phyloP scores from a whole-genome alignment of 805 yeast species.

The Kodamaea fukazawae region DNA sequence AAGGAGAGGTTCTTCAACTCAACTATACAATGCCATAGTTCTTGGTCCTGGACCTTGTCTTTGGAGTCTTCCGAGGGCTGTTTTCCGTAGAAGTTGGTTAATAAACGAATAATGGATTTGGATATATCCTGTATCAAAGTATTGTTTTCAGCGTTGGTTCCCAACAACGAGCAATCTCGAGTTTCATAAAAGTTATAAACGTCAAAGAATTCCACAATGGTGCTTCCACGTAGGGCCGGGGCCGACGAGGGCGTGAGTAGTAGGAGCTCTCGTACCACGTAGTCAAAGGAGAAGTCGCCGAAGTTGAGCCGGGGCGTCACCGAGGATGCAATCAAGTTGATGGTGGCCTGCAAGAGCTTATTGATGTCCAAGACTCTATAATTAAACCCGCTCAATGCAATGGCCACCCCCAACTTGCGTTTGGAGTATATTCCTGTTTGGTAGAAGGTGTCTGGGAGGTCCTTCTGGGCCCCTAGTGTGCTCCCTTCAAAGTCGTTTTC shows the following conservation, averaged over 20 bases:
- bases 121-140: constrained; percentile 11
- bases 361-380: constrained; percentile 13
- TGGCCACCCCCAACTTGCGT: constrained; percentile 10
- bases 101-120: constrained; percentile 7
- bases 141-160: constrained; percentile 5
- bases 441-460: constrained; percentile 13
- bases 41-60: constrained; percentile 6
- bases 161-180: constrained; percentile 7
- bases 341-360: constrained; percentile 12
- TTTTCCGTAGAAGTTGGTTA: constrained; percentile 8
- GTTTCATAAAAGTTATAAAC: constrained; percentile 11
- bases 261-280: constrained; percentile 4
- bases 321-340: constrained; percentile 8
- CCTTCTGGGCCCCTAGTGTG: background rate
- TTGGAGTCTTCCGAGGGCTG: background rate
- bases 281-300: constrained; percentile 7
- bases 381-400: constrained; percentile 11
- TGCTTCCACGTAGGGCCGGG: background rate
- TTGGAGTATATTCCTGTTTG: constrained; percentile 13
- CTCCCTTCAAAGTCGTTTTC: background rate
- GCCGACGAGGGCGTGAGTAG: background rate
- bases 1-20: constrained; percentile 13
- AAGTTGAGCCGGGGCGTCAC: constrained; percentile 1
- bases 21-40: constrained; percentile 13
- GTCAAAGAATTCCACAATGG: constrained; percentile 5